Base-by-base conservation (phyloP, 768 basidiomycete genomes). In the Pisolithus tinctorius region DNA sequence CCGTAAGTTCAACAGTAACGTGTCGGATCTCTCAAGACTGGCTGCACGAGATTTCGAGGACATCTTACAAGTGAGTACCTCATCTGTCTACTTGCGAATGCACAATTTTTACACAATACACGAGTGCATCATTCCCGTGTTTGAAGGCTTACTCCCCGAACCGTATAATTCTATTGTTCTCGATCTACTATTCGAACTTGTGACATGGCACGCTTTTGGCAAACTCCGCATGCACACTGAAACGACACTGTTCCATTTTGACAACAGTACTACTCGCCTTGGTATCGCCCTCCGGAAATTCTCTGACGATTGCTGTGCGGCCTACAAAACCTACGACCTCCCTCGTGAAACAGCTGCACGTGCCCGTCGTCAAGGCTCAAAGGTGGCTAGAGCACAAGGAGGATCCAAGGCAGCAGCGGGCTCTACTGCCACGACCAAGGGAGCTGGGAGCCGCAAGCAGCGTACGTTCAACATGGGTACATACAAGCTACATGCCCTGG, bases 31-130 rank as follows among this genome's bases (percentile, higher is more conserved):
- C 41, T 65, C 62, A 27, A 65, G 66, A 41, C 55, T 73, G 1
- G 72, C 69, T 0, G 73, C 69, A 0, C 53, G 59, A 1, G 68
- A 75, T 44, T 75, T 63, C 50, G 68, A 75, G 44, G 71, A 75
- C 17, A 55, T 74, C 0, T 52, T 74, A 0, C 72, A 73, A 56
- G 54, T 56, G 29, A 4, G 10, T 53, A 2, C 20, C 3, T 31
- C 11, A n/a, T n/a, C n/a, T n/a, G n/a, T n/a, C n/a, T n/a, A n/a
- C n/a, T n/a, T n/a, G n/a, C n/a, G n/a, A n/a, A n/a, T n/a, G n/a
- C n/a, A n/a, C n/a, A n/a, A n/a, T n/a, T n/a, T n/a, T n/a, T n/a
- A n/a, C n/a, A n/a, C n/a, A n/a, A n/a, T n/a, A n/a, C n/a, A n/a
- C n/a, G n/a, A 62, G 54, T 62, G 60, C 25, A 34, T 43, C 0